These are phyloP conservation scores for Polysphondylium violaceum DNA, from an alignment of 78 protist genomes.

Conservation along the genomic window DNA sequence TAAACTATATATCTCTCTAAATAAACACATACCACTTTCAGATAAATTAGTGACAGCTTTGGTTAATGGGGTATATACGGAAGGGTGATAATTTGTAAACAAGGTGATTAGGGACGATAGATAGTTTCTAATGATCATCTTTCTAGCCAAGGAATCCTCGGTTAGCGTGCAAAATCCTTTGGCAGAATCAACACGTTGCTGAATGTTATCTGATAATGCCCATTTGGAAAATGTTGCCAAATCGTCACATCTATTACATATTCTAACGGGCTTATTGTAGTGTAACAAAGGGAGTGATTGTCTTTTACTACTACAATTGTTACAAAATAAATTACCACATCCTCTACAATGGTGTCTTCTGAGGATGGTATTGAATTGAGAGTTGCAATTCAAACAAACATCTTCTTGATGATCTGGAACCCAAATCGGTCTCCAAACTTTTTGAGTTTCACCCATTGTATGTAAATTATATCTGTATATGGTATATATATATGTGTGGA, in stretches of 20 bases:
- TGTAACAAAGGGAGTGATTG: conserved; percentile 60
- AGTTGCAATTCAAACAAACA: conserved; percentile 45
- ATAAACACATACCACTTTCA: conserved; percentile 2
- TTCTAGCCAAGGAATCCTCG: neutral
- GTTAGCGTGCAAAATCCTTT: conserved; percentile 49
- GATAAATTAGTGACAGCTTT: conserved; percentile 55
- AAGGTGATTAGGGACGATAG: neutral
- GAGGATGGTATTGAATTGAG: conserved; percentile 39
- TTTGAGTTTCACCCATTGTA: too few species aligned
- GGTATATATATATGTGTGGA: too few species aligned
- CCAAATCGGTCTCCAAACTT: conserved; percentile 69
- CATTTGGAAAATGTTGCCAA: conserved; percentile 25
- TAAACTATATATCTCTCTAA: neutral
- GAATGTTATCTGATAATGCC: neutral
- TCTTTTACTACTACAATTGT: conserved; percentile 47
- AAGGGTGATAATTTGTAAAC: neutral
- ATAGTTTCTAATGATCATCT: conserved; percentile 36
- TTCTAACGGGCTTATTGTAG: conserved; percentile 72
- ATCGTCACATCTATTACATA: conserved; percentile 58
- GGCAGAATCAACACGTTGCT: conserved; percentile 19
- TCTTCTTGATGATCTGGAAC: conserved; percentile 39
- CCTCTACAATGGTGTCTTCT: conserved; percentile 72
- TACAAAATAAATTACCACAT: conserved; percentile 74
- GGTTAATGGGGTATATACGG: conserved; percentile 25
- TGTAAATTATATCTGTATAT: too few species aligned